These are phyloP conservation scores for Cercospora sp. DNA, from an alignment of 2,329 filamentous ascomycete species.

Conservation along the genomic window DNA sequence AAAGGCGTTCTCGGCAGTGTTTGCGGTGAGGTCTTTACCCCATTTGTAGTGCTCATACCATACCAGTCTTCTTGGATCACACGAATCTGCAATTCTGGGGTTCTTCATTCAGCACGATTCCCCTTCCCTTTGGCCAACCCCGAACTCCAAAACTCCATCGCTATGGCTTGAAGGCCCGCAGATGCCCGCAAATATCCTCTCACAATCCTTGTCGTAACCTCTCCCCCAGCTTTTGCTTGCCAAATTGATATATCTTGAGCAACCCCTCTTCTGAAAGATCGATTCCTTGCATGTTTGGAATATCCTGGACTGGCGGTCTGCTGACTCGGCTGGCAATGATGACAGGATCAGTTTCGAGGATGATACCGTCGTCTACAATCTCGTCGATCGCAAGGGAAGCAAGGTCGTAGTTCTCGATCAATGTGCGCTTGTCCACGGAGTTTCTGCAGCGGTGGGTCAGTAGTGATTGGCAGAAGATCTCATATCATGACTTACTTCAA, in stretches of 20 bases:
- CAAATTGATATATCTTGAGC: slow-evolving; percentile 90
- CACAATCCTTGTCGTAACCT: slow-evolving; percentile 81
- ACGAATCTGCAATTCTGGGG: background rate
- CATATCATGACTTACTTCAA: slow-evolving; percentile 68
- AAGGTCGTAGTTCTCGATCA: slow-evolving; percentile 98
- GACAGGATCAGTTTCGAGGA: slow-evolving; percentile 94
- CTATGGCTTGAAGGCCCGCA: slow-evolving; percentile 13
- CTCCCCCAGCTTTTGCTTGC: slow-evolving; percentile 87
- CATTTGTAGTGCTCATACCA: background rate
- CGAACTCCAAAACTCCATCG: slow-evolving; percentile 22
- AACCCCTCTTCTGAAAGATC: slow-evolving; percentile 95
- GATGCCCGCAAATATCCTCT: background rate
- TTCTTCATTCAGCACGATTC: background rate
- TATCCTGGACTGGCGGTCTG: slow-evolving; percentile 86
- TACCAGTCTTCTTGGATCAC: background rate
- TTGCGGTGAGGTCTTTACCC: background rate
- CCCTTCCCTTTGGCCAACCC: background rate
- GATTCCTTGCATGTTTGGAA: slow-evolving; percentile 84
- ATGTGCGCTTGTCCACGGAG: slow-evolving; percentile 94
- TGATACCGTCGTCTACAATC: slow-evolving; percentile 91
- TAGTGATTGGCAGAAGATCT: background rate
- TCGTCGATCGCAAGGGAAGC: slow-evolving; percentile 93
- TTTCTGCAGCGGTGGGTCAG: slow-evolving; percentile 59
- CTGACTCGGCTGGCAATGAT: slow-evolving; percentile 91
- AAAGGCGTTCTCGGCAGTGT: background rate